Percentiles rank a stretch among this genome's conserved stretches.
Evolutionary conservation across 116 monocot genomes (phyloP).

Genomic region (Cymodocea nodosa): DNA sequence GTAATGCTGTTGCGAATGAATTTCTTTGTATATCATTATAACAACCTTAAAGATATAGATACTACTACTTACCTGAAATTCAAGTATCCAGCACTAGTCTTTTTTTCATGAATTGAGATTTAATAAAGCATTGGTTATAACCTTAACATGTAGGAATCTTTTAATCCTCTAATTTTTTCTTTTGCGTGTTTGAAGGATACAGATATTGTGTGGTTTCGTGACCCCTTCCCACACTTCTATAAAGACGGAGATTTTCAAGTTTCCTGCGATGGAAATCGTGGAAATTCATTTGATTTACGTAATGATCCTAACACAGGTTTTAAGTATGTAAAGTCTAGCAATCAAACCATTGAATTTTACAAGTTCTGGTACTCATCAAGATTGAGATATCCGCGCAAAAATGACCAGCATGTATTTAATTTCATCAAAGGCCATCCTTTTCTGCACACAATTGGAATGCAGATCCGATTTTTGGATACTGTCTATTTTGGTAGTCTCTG

Average conservation of each 20-base stretch:
- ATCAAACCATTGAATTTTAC: slow-evolving; percentile 8
- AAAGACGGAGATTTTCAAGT: not conserved
- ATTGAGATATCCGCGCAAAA: not conserved
- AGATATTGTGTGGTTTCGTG: slow-evolving; percentile 12
- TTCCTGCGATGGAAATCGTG: slow-evolving; percentile 6
- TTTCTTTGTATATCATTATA: no score
- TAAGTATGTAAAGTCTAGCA: slow-evolving; percentile 4
- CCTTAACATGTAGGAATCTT: no score
- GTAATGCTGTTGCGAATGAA: no score
- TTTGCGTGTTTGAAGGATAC: slow-evolving; percentile 4
- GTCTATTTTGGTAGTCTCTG: slow-evolving; percentile 9
- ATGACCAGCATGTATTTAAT: slow-evolving; percentile 13
- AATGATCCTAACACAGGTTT: slow-evolving; percentile 7
- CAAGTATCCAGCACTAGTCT: no score
- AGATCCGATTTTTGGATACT: slow-evolving; percentile 4
- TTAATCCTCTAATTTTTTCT: no score
- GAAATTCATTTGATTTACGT: not conserved
- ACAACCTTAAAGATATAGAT: no score
- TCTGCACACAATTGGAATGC: not conserved
- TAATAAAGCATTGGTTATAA: no score
- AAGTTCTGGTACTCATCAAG: slow-evolving; percentile 12
- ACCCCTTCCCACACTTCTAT: slow-evolving; percentile 2
- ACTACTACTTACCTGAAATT: no score
- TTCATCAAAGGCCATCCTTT: not conserved
- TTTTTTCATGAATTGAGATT: no score